Evolutionary conservation across 805 yeast species (phyloP).

Genomic region (Candida piceae): DNA sequence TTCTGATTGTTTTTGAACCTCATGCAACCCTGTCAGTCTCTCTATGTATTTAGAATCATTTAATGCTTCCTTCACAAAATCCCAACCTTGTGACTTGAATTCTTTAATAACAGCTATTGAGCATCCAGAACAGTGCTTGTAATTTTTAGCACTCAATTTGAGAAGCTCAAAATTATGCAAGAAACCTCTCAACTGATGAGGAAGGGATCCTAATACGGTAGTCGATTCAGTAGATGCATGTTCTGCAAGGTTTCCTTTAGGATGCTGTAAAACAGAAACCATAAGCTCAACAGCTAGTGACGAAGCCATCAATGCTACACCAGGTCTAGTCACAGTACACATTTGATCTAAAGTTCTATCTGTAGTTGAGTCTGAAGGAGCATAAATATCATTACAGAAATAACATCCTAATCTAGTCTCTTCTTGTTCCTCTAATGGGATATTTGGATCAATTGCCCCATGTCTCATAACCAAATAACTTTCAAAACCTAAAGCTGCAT

Average conservation of each 20-base stretch:
- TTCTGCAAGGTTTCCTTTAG: constrained; percentile 40
- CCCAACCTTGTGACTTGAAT: constrained; percentile 64
- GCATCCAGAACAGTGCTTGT: constrained; percentile 83
- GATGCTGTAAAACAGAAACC: constrained; percentile 69
- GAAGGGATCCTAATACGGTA: constrained; percentile 60
- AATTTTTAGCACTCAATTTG: constrained; percentile 67
- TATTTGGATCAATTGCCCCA: constrained; percentile 42
- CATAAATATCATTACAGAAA: constrained; percentile 93
- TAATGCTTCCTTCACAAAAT: constrained; percentile 68
- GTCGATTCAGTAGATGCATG: constrained; percentile 17
- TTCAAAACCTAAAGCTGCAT: constrained; percentile 94
- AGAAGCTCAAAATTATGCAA: constrained; percentile 58
- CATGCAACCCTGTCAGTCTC: constrained; percentile 69
- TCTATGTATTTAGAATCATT: constrained; percentile 65
- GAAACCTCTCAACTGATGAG: constrained; percentile 92
- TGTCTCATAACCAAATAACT: constrained; percentile 92
- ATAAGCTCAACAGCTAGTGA: constrained; percentile 81
- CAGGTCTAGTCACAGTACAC: constrained; percentile 98
- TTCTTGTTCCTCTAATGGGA: constrained; percentile 18
- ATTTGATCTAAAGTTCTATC: constrained; percentile 92
- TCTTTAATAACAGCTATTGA: constrained; percentile 52
- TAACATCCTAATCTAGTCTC: constrained; percentile 76
- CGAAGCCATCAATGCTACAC: constrained; percentile 85
- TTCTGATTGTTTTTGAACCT: constrained; percentile 70
- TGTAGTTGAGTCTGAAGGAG: constrained; percentile 83